phyloP scores from a whole-genome alignment of 2,329 filamentous ascomycete genomes.

The Nemania serpens region DNA sequence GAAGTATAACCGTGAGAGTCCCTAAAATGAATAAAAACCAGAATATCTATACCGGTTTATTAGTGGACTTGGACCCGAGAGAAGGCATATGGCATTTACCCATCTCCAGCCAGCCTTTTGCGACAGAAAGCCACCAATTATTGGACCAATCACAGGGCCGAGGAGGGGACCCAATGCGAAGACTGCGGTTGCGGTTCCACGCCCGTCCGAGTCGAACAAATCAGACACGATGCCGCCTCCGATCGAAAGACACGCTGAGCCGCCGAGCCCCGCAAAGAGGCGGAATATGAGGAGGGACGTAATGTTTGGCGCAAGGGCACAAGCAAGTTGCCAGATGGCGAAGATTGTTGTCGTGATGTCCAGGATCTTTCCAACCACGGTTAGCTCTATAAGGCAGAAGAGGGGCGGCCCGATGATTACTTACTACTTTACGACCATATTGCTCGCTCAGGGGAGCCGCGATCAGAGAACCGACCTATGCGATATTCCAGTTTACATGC shows the following conservation, averaged over 20 bases:
- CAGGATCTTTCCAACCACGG: slow-evolving; percentile 8
- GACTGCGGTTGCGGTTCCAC: slow-evolving; percentile 21
- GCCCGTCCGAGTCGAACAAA: slow-evolving; percentile 20
- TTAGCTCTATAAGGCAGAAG: slow-evolving; percentile 1
- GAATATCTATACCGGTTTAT: slow-evolving; percentile 11
- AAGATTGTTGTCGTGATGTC: slow-evolving; percentile 24
- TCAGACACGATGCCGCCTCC: slow-evolving; percentile 26
- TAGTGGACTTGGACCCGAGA: not conserved
- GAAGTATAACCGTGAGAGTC: slow-evolving; percentile 15
- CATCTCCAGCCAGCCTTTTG: slow-evolving; percentile 25
- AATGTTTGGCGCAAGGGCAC: slow-evolving; percentile 22
- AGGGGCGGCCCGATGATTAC: not conserved
- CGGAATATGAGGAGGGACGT: slow-evolving; percentile 21
- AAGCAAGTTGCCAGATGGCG: slow-evolving; percentile 20
- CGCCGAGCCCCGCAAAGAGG: slow-evolving; percentile 16
- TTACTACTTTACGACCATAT: slow-evolving; percentile 25
- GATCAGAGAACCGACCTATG: slow-evolving; percentile 25
- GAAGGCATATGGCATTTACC: slow-evolving; percentile 7
- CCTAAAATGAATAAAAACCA: slow-evolving; percentile 21
- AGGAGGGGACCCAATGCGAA: slow-evolving; percentile 23
- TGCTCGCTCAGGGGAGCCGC: slow-evolving; percentile 23
- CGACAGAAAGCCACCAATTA: slow-evolving; percentile 22
- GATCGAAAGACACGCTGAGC: slow-evolving; percentile 25
- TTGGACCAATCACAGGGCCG: slow-evolving; percentile 26
- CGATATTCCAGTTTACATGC: not conserved